Percentiles rank a stretch among this genome's conserved stretches.
Conservation (phyloP, 345 rosid species). For the Rhodamnia argentea region DNA sequence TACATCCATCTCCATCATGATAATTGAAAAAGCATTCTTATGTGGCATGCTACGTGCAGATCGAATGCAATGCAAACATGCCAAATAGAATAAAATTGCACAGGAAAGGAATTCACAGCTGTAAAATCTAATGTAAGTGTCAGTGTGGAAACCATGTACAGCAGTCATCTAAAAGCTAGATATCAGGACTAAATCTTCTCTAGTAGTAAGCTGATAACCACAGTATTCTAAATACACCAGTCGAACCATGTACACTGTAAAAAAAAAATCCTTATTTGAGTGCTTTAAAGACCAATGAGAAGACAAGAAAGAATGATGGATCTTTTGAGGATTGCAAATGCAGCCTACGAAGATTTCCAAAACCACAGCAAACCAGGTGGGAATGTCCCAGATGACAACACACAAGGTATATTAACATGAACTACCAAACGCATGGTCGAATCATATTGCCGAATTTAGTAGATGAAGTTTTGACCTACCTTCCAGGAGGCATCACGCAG, state of each 20-base stretch:
- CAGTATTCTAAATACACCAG: not conserved
- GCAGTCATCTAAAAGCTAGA: not conserved
- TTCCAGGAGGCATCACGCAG: constrained; percentile 75
- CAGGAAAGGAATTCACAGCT: not conserved
- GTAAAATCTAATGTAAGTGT: not conserved
- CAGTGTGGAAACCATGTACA: not conserved
- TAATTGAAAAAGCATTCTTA: not conserved
- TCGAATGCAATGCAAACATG: not conserved
- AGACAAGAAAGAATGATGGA: not conserved
- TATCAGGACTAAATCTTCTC: not conserved
- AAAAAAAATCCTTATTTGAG: not conserved
- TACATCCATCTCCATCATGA: not conserved
- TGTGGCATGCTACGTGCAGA: not conserved
- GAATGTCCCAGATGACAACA: not conserved
- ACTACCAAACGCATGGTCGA: not conserved
- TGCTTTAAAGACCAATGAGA: not conserved
- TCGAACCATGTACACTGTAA: not conserved
- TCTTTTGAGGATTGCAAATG: not conserved
- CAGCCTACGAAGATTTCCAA: not conserved
- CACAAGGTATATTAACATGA: not conserved
- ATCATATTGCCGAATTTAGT: not conserved
- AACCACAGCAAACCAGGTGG: not conserved
- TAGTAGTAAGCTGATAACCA: not conserved
- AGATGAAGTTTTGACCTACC: constrained; percentile 25
- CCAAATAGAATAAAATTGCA: not conserved